Conservation (phyloP, 2,329 filamentous ascomycete genomes). For the Diaporthe caulivora region DNA sequence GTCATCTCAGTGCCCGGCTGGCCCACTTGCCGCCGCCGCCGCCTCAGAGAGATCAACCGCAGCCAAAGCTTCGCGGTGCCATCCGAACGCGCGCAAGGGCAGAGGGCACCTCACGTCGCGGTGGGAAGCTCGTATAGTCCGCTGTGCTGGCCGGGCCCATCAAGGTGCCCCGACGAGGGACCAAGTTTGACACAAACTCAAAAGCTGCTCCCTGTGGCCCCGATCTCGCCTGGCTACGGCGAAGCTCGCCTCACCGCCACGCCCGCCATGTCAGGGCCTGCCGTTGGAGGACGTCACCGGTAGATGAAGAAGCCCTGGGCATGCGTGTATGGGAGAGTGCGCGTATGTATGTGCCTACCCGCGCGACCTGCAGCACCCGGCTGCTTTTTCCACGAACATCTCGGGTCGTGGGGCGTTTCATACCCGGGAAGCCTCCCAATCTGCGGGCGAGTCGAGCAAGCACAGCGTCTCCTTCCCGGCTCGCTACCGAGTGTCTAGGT, state of each 20-base stretch:
- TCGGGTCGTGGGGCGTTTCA: slow-evolving; percentile 21
- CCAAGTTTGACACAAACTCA: no score
- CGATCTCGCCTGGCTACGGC: slow-evolving; percentile 25
- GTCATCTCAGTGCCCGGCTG: background rate
- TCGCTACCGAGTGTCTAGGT: slow-evolving; percentile 20
- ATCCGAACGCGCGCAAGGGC: background rate
- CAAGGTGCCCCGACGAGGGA: background rate
- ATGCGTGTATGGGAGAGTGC: background rate
- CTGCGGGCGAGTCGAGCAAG: slow-evolving; percentile 5
- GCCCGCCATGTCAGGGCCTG: slow-evolving; percentile 3
- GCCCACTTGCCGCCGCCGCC: slow-evolving; percentile 16
- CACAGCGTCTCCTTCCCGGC: slow-evolving; percentile 18
- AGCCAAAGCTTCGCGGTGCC: slow-evolving; percentile 18
- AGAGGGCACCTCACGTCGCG: background rate
- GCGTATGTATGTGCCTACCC: slow-evolving; percentile 16
- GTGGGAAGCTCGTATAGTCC: slow-evolving; percentile 1
- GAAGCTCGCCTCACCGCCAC: slow-evolving; percentile 29
- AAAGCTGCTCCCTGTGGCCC: no score
- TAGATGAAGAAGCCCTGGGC: slow-evolving; percentile 10
- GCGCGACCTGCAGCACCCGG: background rate
- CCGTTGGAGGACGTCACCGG: background rate
- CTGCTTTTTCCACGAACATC: background rate
- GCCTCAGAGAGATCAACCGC: background rate
- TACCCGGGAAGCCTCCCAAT: slow-evolving; percentile 28
- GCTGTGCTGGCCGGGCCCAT: background rate